Evolutionary conservation across 805 yeast species (phyloP), one percentile per base, ranked within the genome.

Genomic region (Tetrapisispora nanseiensis): DNA sequence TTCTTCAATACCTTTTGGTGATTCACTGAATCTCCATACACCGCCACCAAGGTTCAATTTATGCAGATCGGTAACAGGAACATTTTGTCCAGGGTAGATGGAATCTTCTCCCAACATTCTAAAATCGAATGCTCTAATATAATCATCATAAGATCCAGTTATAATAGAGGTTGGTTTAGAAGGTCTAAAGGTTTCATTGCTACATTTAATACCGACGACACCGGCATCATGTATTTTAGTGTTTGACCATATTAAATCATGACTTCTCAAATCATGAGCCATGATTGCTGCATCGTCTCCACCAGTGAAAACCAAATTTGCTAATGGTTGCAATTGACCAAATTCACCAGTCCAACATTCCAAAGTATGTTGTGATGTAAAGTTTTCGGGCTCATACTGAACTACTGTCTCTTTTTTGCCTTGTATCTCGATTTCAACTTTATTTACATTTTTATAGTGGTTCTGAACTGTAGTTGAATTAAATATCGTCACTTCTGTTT

Each of bases 121-220:
- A 34, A 86, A 55, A 61, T 89, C 97, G 29, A 86, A 65, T 1
- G 74, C 62, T 41, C 87, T 69, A 38, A 92, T 61, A 43, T 72
- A 59, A 55, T 90, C 97, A 61, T 90, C 98, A 60, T 90, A 90
- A 0, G 95, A 82, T 0, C 98, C 98, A 0, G 97, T 86, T 80
- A 62, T 42, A 4, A 62, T 45, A 3, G 62, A 55, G 1, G 62
- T 60, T 2, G 63, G 59, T 20, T 45, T 48, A 3, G 44, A 24
- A 7, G 31, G 13, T 21, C 64, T 49, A 37, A 59, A 61, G 6
- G 49, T 52, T 3, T 45, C 30, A 3, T 51, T 51, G 21, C 59
- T 64, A 19, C 75, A 62, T 36, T 89, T 72, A 15, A 92, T 81
- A 1, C 94, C 78, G 3, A 87, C 90, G 1, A 90, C 86, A 1